A percentile compares a stretch with the other conserved stretches of the same genome.
Conservation (phyloP, 176 grass and related monocot species). For the Triticum aestivum region DNA sequence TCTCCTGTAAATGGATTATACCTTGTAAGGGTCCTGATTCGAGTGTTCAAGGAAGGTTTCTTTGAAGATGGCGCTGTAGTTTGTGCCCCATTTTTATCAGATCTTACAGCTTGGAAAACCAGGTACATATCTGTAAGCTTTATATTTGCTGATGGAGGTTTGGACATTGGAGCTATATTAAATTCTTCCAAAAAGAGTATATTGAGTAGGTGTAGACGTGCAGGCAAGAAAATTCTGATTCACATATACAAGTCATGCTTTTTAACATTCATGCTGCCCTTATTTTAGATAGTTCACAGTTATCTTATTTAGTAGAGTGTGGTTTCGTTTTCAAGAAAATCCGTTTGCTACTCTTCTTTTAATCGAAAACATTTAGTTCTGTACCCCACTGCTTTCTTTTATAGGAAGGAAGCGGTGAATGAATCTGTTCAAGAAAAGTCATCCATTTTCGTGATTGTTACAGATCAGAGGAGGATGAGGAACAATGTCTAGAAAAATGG, state of each 20-base stretch:
- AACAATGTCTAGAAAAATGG: conserved; percentile 64
- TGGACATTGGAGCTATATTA: neutral
- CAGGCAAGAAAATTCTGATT: neutral
- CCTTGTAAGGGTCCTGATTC: conserved; percentile 68
- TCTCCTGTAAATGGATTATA: conserved; percentile 37
- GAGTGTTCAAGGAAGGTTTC: conserved; percentile 71
- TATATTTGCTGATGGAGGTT: conserved; percentile 21
- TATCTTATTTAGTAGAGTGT: neutral
- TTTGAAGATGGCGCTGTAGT: conserved; percentile 86
- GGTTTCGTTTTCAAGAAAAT: conserved; percentile 7
- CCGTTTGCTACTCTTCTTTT: neutral
- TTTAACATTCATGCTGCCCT: neutral
- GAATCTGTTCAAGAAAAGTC: neutral
- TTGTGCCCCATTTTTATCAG: conserved; percentile 63
- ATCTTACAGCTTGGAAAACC: conserved; percentile 75
- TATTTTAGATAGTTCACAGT: neutral
- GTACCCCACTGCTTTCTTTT: neutral
- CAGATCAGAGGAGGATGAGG: conserved; percentile 65
- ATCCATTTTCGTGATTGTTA: conserved; percentile 17
- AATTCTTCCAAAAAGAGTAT: neutral
- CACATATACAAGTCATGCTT: neutral
- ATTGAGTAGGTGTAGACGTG: neutral
- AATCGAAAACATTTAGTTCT: neutral
- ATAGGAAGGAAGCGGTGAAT: neutral
- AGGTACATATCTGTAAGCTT: conserved; percentile 44